Evolutionary conservation across 2,329 filamentous ascomycete genomes (phyloP).

Genomic region (Cladosporium sp.): DNA sequence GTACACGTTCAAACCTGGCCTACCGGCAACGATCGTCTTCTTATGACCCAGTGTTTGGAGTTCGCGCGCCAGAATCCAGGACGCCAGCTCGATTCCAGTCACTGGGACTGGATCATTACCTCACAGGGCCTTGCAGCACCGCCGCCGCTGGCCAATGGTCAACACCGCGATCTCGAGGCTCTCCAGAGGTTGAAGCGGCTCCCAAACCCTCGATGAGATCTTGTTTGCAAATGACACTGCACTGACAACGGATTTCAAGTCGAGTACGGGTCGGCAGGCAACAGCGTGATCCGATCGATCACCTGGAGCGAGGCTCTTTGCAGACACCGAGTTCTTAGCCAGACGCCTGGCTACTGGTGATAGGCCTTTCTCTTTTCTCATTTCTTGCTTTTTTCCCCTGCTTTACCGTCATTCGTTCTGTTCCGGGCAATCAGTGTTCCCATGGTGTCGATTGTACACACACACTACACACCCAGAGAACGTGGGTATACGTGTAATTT

Average conservation of each 20-base stretch:
- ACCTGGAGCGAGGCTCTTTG: not conserved
- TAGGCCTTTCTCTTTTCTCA: not conserved
- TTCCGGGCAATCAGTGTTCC: not conserved
- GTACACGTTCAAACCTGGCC: conserved; percentile 19
- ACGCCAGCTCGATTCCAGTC: conserved; percentile 21
- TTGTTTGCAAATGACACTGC: not conserved
- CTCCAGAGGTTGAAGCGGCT: not conserved
- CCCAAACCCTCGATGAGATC: not conserved
- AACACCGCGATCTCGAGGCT: conserved; percentile 5
- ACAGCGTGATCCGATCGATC: not conserved
- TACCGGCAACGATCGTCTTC: conserved; percentile 18
- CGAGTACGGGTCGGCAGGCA: not conserved
- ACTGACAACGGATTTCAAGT: not conserved
- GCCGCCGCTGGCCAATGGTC: not conserved
- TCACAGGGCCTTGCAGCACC: conserved; percentile 1
- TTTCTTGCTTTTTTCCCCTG: not conserved
- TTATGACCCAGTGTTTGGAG: conserved; percentile 23
- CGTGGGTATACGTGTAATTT: not conserved
- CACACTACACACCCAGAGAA: not conserved
- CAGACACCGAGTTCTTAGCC: not conserved
- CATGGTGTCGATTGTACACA: not conserved
- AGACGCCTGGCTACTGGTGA: not conserved
- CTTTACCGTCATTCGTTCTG: not conserved
- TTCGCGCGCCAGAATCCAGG: conserved; percentile 17
- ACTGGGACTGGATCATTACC: conserved; percentile 22